Conservation (phyloP, 768 basidiomycete genomes). For the Arthromyces matolae region DNA sequence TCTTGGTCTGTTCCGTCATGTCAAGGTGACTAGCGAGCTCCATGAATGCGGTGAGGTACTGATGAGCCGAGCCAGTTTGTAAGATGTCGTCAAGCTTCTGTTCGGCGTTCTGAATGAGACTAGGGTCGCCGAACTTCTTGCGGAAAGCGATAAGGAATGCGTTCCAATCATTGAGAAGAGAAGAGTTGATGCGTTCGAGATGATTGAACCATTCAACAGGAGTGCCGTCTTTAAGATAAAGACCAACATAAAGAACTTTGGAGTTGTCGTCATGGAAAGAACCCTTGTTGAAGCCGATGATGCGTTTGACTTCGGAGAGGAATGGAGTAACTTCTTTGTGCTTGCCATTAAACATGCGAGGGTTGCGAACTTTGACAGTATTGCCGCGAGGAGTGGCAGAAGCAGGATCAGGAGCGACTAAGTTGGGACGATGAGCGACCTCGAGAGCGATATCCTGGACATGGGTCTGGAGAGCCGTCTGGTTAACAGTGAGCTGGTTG, state of each 20-base stretch:
- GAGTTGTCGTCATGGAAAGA: slow-evolving; percentile 22
- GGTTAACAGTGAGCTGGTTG: no score
- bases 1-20: slow-evolving; percentile 25
- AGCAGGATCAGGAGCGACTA: no score
- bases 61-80: slow-evolving; percentile 27
- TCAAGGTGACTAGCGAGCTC: slow-evolving; percentile 24
- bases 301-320: slow-evolving; percentile 22
- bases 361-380: slow-evolving; percentile 7
- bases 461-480: no score
- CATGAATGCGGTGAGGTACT: slow-evolving; percentile 24
- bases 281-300: slow-evolving; percentile 22
- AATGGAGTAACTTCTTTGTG: slow-evolving; percentile 12
- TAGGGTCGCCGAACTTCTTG: slow-evolving; percentile 25
- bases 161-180: slow-evolving; percentile 24
- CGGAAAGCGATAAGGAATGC: slow-evolving; percentile 22
- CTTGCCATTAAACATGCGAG: slow-evolving; percentile 14
- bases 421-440: no score
- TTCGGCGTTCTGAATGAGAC: slow-evolving; percentile 23
- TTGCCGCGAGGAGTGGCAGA: neutral
- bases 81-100: slow-evolving; percentile 25
- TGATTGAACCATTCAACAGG: no score
- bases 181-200: slow-evolving; percentile 13
- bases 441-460: no score
- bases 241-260: no score
- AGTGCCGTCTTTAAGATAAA: no score